Conservation (phyloP, 768 basidiomycete species). For the Lentinula sp. region DNA sequence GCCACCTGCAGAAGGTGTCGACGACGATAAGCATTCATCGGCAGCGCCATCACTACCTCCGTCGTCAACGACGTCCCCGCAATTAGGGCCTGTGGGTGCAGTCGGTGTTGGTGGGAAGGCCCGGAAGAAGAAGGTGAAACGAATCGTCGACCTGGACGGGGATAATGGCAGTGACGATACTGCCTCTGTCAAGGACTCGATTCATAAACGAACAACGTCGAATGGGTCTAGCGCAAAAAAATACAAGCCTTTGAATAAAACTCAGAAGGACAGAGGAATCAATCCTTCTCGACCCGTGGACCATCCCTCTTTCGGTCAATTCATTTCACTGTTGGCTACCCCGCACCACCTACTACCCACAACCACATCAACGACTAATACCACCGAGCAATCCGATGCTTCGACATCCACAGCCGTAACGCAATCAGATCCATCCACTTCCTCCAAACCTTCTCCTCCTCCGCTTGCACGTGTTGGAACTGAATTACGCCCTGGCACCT, state of each 20-base stretch:
- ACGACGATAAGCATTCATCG: conserved; percentile 3
- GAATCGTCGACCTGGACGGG: conserved; percentile 76
- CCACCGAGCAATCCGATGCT: background rate
- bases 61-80: conserved; percentile 39
- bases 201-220: conserved; percentile 27
- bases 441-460: background rate
- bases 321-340: background rate
- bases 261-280: conserved; percentile 12
- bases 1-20: conserved; percentile 9
- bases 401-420: background rate
- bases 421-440: background rate
- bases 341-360: background rate
- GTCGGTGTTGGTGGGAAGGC: conserved; percentile 30
- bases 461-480: background rate
- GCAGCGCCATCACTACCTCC: conserved; percentile 28
- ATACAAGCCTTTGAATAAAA: conserved; percentile 13
- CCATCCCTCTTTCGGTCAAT: conserved; percentile 6
- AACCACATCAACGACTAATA: background rate
- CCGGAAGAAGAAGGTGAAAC: conserved; percentile 58
- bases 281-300: background rate
- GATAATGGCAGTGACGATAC: conserved; percentile 31
- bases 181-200: conserved; percentile 11
- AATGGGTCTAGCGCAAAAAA: conserved; percentile 18
- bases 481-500: background rate
- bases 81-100: conserved; percentile 28